Evolutionary conservation across 345 rosid species (phyloP), one percentile per base, ranked within the genome.

Genomic region (Garcia nutans): DNA sequence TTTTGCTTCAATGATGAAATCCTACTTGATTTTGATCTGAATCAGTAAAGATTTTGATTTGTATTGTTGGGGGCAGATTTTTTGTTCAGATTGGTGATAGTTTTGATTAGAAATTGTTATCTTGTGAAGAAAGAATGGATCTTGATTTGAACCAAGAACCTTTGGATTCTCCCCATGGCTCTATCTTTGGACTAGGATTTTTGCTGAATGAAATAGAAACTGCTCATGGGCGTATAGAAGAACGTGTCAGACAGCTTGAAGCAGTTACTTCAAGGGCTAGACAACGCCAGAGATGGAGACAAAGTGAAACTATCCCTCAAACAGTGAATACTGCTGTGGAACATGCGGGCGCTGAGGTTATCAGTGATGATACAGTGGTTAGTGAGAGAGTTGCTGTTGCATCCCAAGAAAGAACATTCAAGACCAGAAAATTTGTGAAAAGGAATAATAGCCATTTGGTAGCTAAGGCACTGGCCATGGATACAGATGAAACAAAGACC

Each of bases 141-240:
- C 85, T 86, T 74, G 90, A 88, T 84, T 82, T 88, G 84, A 89
- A 88, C 71, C 82, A 77, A 75, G 86, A 83, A 10, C 88, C 89
- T 49, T 65, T 65, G 61, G 84, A 78, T 58, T 74, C 85, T 20
- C 33, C 74, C 11, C 37, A 58, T 41, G 82, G 74, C 78, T 77
- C 85, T 28, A 68, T 86, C 45, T 16, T 63, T 2, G 85, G 81
- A 64, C 73, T 82, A 50, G 81, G 82, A 22, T 80, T 85, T 28
- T 80, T 86, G 72, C 65, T 82, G 70, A 79, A 67, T 49, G 92
- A 88, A 62, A 72, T 86, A 24, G 90, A 84, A 82, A 74, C 82
- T 5, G 80, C 88, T 47, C 86, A 87, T 33, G 88, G 77, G 8
- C 82, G 73, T 45, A 83, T 90, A 28, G 92, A 87, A 78, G 93